Conservation (phyloP, 805 yeast species). For the Ogataea methanolica region DNA sequence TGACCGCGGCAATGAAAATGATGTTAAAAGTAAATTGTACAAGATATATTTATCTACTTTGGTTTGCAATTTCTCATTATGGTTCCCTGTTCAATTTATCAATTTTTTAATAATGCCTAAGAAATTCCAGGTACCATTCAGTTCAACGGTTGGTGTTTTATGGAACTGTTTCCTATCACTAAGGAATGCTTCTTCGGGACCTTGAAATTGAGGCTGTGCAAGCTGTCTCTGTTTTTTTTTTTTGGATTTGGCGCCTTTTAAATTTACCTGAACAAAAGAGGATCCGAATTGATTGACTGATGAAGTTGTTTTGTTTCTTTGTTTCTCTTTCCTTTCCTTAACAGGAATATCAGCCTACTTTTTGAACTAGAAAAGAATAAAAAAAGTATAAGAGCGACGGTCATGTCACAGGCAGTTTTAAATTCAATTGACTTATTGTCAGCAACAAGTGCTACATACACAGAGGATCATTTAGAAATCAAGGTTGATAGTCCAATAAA, state of each 20-base stretch:
- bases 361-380: background rate
- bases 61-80: constrained; percentile 64
- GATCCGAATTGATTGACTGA: no score
- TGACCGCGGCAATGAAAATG: constrained; percentile 66
- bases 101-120: constrained; percentile 69
- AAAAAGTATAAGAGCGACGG: background rate
- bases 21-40: constrained; percentile 58
- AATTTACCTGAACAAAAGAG: no score
- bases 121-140: constrained; percentile 83
- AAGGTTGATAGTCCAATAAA: constrained; percentile 6
- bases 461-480: constrained; percentile 11
- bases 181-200: constrained; percentile 49
- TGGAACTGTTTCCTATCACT: constrained; percentile 94
- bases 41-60: constrained; percentile 65
- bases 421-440: constrained; percentile 19
- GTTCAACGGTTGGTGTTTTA: constrained; percentile 77
- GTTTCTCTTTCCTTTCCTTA: background rate
- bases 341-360: background rate
- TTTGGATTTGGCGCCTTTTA: background rate
- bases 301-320: no score
- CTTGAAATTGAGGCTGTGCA: background rate
- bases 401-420: constrained; percentile 2
- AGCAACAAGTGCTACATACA: constrained; percentile 13
- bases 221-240: background rate
- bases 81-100: constrained; percentile 79